These are phyloP conservation scores for Dispira simplex DNA, from an alignment of 192 early-diverging fungal genomes.

Conservation along the genomic window DNA sequence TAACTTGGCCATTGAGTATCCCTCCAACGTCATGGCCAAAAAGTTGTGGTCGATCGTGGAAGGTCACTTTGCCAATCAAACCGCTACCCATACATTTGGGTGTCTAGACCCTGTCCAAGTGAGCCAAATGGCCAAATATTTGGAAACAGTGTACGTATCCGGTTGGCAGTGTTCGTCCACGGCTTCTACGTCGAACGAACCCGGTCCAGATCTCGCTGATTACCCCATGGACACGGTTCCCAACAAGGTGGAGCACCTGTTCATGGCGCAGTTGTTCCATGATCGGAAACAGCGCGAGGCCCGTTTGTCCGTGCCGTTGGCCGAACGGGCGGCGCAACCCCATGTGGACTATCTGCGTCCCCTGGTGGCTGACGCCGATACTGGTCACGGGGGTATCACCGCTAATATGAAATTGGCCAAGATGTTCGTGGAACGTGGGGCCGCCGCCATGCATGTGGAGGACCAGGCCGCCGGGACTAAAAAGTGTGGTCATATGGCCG, in stretches of 20 bases:
- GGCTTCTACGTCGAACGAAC: slow-evolving; percentile 87
- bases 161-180: slow-evolving; percentile 98
- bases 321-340: slow-evolving; percentile 50
- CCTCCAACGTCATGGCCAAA: slow-evolving; percentile 79
- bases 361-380: slow-evolving; percentile 95
- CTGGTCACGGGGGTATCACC: slow-evolving; percentile 96
- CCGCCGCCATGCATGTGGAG: slow-evolving; percentile 88
- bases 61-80: slow-evolving; percentile 55
- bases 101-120: slow-evolving; percentile 90
- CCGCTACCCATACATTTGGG: slow-evolving; percentile 86
- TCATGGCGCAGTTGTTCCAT: slow-evolving; percentile 94
- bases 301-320: slow-evolving; percentile 48
- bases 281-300: slow-evolving; percentile 92
- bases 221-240: slow-evolving; percentile 97
- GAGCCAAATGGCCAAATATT: slow-evolving; percentile 90
- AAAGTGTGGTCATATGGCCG: slow-evolving; percentile 99
- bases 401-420: slow-evolving; percentile 94
- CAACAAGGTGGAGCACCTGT: slow-evolving; percentile 97
- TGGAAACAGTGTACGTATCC: slow-evolving; percentile 94
- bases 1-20: slow-evolving; percentile 48
- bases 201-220: slow-evolving; percentile 95
- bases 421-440: slow-evolving; percentile 95
- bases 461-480: slow-evolving; percentile 92
- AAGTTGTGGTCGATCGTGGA: slow-evolving; percentile 81
- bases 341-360: slow-evolving; percentile 82